These are phyloP conservation scores for Boechera retrofracta DNA, from an alignment of 345 rosid species.

Conservation along the genomic window DNA sequence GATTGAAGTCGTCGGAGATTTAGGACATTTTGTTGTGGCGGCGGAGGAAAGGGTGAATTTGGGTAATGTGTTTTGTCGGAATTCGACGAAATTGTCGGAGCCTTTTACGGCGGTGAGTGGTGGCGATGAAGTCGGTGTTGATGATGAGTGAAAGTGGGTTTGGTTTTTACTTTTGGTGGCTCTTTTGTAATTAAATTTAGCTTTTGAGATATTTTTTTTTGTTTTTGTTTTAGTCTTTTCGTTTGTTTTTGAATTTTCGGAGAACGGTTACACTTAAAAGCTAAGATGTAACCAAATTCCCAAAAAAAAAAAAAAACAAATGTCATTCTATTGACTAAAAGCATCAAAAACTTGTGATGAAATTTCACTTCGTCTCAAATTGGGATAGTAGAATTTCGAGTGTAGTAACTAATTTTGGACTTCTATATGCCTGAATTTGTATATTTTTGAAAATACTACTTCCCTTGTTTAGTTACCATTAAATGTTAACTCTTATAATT, in stretches of 20 bases:
- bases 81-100: constrained; percentile 44
- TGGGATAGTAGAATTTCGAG: neutral
- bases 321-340: constrained; percentile 2
- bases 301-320: constrained; percentile 1
- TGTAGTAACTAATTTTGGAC: neutral
- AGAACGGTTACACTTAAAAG: constrained; percentile 37
- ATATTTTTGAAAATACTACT: neutral
- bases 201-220: constrained; percentile 5
- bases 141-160: constrained; percentile 37
- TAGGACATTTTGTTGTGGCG: constrained; percentile 65
- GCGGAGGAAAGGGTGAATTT: constrained; percentile 25
- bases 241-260: constrained; percentile 13
- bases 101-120: constrained; percentile 35
- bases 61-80: constrained; percentile 57
- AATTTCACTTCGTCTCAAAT: neutral
- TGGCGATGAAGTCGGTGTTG: constrained; percentile 39
- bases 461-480: neutral
- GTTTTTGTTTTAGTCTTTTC: constrained; percentile 30
- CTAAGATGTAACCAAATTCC: constrained; percentile 17
- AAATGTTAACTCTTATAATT: neutral
- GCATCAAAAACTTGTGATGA: constrained; percentile 1
- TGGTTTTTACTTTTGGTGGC: constrained; percentile 22
- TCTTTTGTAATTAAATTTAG: constrained; percentile 42
- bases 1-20: constrained; percentile 55
- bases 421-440: neutral